Evolutionary conservation across 768 basidiomycete species (phyloP).

Genomic region (Pholiota molesta): DNA sequence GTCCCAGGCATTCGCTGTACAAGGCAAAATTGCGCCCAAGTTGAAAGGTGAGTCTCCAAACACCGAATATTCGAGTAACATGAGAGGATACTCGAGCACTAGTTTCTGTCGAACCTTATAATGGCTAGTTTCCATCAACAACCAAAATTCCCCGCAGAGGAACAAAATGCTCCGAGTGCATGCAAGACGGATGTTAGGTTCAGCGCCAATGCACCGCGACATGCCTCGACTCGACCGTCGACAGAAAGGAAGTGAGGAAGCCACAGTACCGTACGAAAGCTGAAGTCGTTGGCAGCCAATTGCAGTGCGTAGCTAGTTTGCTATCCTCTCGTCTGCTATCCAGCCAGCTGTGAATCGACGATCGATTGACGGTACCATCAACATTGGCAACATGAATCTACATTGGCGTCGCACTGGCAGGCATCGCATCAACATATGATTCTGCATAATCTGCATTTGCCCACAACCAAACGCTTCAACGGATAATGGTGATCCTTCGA

Average conservation of each 20-base stretch:
- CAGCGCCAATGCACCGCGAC: not conserved
- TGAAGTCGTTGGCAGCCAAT: not conserved
- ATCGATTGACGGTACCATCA: not conserved
- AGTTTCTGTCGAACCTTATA: too few relatives aligned
- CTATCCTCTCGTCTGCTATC: too few relatives aligned
- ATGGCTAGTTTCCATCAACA: not conserved
- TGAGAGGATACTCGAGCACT: too few relatives aligned
- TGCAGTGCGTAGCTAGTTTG: not conserved
- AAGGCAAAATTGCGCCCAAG: too few relatives aligned
- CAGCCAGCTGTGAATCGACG: too few relatives aligned
- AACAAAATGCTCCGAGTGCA: not conserved
- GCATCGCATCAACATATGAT: not conserved
- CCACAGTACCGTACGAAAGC: too few relatives aligned
- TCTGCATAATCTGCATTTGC: not conserved
- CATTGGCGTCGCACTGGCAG: too few relatives aligned
- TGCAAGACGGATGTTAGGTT: not conserved
- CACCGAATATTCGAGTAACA: too few relatives aligned
- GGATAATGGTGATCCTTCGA: too few relatives aligned
- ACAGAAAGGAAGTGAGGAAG: too few relatives aligned
- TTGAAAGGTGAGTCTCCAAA: too few relatives aligned
- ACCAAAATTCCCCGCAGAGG: not conserved
- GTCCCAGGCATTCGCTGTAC: not conserved
- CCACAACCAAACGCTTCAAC: too few relatives aligned
- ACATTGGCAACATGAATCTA: not conserved
- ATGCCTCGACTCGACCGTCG: not conserved